Percentiles rank a stretch among this genome's conserved stretches.
Evolutionary conservation across 164 flowering plant species (phyloP).

Genomic region (Protea cynaroides): DNA sequence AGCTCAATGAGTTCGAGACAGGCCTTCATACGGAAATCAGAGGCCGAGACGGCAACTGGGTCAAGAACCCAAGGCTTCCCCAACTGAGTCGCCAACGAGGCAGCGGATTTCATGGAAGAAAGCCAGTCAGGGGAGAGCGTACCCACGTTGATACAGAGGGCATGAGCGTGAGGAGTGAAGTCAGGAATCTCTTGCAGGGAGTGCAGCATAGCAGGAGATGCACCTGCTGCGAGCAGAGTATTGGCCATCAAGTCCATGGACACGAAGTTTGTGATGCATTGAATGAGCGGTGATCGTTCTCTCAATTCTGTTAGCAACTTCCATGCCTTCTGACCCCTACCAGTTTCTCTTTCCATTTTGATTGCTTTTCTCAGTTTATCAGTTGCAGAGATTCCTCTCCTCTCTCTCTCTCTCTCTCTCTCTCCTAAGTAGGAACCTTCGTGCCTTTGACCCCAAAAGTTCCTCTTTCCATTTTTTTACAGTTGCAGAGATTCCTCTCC

Average conservation of each 20-base stretch:
- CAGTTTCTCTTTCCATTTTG: not conserved
- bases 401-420: too few relatives aligned
- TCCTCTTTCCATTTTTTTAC: not conserved
- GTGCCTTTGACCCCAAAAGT: slow-evolving; percentile 38
- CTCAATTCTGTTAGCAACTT: slow-evolving; percentile 35
- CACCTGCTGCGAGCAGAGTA: slow-evolving; percentile 74
- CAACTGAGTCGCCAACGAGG: slow-evolving; percentile 6
- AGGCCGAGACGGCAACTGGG: slow-evolving; percentile 81
- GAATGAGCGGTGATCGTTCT: slow-evolving; percentile 53
- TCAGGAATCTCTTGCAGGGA: slow-evolving; percentile 62
- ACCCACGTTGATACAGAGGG: slow-evolving; percentile 70
- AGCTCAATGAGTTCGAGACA: slow-evolving; percentile 35
- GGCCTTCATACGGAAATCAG: slow-evolving; percentile 55
- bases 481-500: not conserved
- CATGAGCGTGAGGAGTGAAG: slow-evolving; percentile 61
- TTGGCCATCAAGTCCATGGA: slow-evolving; percentile 95
- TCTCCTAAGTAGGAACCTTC: slow-evolving; percentile 47
- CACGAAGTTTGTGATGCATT: slow-evolving; percentile 93
- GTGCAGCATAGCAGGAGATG: slow-evolving; percentile 92
- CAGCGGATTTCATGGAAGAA: slow-evolving; percentile 73
- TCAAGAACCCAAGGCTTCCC: slow-evolving; percentile 90
- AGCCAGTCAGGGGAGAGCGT: slow-evolving; percentile 72
- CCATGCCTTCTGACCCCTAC: slow-evolving; percentile 50
- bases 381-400: not conserved
- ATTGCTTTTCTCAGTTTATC: not conserved